Evolutionary conservation across 2,329 filamentous ascomycete species (phyloP), one percentile per base, ranked within the genome.

Genomic region (Aspergillus puulaauensis): DNA sequence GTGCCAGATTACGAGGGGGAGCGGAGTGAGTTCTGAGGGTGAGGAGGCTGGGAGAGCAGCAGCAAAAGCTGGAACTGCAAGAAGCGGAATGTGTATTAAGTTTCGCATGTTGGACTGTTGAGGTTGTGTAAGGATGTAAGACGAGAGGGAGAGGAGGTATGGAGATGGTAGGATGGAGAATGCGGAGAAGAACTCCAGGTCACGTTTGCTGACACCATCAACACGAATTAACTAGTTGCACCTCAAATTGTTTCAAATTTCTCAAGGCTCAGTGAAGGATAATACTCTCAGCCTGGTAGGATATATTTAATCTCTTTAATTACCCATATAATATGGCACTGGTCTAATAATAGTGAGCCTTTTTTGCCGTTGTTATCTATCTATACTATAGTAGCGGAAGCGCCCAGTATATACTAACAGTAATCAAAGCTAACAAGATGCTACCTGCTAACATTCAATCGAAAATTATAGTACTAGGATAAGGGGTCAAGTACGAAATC

Each of bases 1-100:
- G 75, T 99, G 95, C 95, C 95, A 99, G 77, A 99, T 90, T 59
- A 99, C 83, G 37, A 99, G 82, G 1, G 95, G 95, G 31, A 97
- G 83, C 3, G 90, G 91, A 49, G 66, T 67, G 45, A 63, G 58
- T 27, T 71, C 61, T 54, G 64, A 27, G 12, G 35, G 14, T n/a
- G 35, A 9, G 23, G 40, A 39, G 41, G 47, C 45, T 17, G 59
- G 53, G 43, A 70, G 53, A 48, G 62, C 62, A 47, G 60, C 11
- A 64, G 66, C 52, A 23, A 71, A 49, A 23, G 68, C 24, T 33
- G 56, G 52, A 49, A 64, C 35, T 4, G 58, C 19, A 33, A 60
- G 52, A 23, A 57, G 40, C 4, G 54, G 19, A 43, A 57, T 24
- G 8, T 37, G 35, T 8, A 40, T 54, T 35, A 58, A 9, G 23